Conservation (phyloP, 768 basidiomycete species). For the Mycena galopus region DNA sequence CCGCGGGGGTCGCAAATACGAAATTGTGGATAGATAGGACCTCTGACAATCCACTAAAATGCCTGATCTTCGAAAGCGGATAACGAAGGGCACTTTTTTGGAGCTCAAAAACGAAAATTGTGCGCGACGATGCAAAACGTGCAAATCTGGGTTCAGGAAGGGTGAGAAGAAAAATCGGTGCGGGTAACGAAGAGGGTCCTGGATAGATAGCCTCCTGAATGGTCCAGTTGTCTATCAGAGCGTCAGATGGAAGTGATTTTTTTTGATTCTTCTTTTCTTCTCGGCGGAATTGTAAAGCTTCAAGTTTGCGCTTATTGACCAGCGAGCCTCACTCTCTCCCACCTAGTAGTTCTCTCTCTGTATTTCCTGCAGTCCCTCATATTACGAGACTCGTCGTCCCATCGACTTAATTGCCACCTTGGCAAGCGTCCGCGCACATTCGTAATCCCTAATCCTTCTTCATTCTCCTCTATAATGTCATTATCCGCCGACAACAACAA, state of each 20-base stretch:
- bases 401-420: slow-evolving; percentile 49
- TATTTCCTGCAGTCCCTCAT: slow-evolving; percentile 36
- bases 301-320: slow-evolving; percentile 2
- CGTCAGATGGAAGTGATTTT: neutral
- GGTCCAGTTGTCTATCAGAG: slow-evolving; percentile 1
- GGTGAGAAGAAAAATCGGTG: too few relatives aligned
- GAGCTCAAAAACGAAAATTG: too few relatives aligned
- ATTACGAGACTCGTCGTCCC: slow-evolving; percentile 44
- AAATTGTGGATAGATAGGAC: neutral
- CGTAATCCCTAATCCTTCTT: slow-evolving; percentile 89
- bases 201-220: neutral
- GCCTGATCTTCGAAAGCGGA: too few relatives aligned
- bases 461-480: slow-evolving; percentile 86
- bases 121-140: too few relatives aligned
- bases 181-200: too few relatives aligned
- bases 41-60: too few relatives aligned
- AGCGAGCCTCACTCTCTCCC: neutral
- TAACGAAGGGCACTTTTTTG: too few relatives aligned
- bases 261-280: too few relatives aligned
- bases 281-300: too few relatives aligned
- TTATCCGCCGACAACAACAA: slow-evolving; percentile 87
- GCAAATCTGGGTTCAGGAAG: too few relatives aligned
- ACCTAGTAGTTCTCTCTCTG: slow-evolving; percentile 14
- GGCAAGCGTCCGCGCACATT: slow-evolving; percentile 52
- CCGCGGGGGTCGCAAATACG: neutral